Conservation (phyloP, 2,329 filamentous ascomycete species). For the Ascochyta koolunga region DNA sequence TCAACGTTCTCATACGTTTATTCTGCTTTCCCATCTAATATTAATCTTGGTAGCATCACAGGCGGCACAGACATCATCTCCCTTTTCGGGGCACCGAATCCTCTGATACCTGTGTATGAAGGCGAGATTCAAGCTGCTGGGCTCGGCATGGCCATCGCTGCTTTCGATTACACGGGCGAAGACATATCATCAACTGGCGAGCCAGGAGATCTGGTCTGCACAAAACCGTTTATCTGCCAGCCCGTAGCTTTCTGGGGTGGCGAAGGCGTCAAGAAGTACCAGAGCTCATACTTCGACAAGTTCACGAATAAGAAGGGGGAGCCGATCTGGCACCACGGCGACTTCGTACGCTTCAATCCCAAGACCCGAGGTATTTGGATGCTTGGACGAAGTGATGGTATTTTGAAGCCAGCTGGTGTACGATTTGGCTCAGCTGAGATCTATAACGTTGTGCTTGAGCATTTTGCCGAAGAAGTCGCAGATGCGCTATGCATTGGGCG, state of each 20-base stretch:
- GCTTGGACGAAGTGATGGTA: slow-evolving; percentile 90
- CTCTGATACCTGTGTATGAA: slow-evolving; percentile 55
- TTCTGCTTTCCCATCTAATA: slow-evolving; percentile 74
- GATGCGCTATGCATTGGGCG: slow-evolving; percentile 89
- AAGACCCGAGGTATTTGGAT: slow-evolving; percentile 80
- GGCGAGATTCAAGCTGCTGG: slow-evolving; percentile 59
- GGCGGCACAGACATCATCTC: slow-evolving; percentile 97
- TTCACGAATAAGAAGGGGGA: slow-evolving; percentile 60
- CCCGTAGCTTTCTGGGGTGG: slow-evolving; percentile 87
- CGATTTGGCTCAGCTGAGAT: slow-evolving; percentile 94
- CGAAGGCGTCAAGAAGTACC: slow-evolving; percentile 76
- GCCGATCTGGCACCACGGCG: slow-evolving; percentile 90
- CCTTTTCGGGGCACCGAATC: slow-evolving; percentile 84
- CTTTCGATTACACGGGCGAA: slow-evolving; percentile 60
- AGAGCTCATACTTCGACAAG: slow-evolving; percentile 83
- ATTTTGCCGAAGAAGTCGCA: slow-evolving; percentile 78
- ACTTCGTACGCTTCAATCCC: slow-evolving; percentile 79
- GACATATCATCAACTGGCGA: slow-evolving; percentile 67
- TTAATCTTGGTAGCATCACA: slow-evolving; percentile 92
- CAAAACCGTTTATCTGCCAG: slow-evolving; percentile 85
- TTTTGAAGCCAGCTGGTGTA: slow-evolving; percentile 90
- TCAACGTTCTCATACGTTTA: slow-evolving; percentile 94
- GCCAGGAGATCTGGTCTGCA: slow-evolving; percentile 87
- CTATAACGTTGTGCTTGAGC: slow-evolving; percentile 87
- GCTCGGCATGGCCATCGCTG: slow-evolving; percentile 58